Evolutionary conservation across 2,329 filamentous ascomycete species (phyloP), one percentile per base, ranked within the genome.

Genomic region (Monosporascus sp.): DNA sequence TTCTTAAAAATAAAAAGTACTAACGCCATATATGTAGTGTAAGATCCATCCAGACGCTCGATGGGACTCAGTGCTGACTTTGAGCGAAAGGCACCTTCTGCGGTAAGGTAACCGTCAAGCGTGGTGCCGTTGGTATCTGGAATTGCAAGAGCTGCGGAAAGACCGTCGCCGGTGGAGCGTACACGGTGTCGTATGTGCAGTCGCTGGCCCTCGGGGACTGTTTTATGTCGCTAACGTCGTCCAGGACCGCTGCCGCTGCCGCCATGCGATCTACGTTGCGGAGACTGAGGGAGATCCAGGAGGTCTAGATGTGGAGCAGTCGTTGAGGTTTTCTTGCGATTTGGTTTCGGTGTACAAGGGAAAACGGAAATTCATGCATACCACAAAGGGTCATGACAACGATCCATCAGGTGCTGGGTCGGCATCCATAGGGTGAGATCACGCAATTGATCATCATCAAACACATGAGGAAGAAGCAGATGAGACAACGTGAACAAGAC

Each of bases 181-280:
- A 95, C 85, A 88, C 86, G 70, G 88, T 97, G 75, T 88, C 94
- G 93, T 97, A 91, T 80, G 92, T 94, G 50, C n/a, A 55, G 46
- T 31, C 27, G 9, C 27, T 31, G 11, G 27, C 27, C 27, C 27
- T 11, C 27, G 9, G 27, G 27, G 27, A 4, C 27, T 31, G 9
- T 31, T 9, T 31, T 31, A 31, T 11, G 27, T 31, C 5, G n/a
- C 41, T 51, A 37, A 45, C 19, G 40, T 44, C 49, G 44, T 67
- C 17, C 68, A 95, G 91, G 65, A 97, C 92, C 69, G 89, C 92
- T 64, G 92, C 92, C 70, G 92, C 92, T 64, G 91, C 91, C 70
- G 91, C 92, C 70, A 96, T 92, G 78, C 86, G 92, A 78, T 97
- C 92, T 68, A 97, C 92, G 70, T 91, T 97, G 79, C 89, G 92